These are phyloP conservation scores for Rhizophagus clarus DNA, from an alignment of 192 early-diverging fungal species.

Conservation along the genomic window DNA sequence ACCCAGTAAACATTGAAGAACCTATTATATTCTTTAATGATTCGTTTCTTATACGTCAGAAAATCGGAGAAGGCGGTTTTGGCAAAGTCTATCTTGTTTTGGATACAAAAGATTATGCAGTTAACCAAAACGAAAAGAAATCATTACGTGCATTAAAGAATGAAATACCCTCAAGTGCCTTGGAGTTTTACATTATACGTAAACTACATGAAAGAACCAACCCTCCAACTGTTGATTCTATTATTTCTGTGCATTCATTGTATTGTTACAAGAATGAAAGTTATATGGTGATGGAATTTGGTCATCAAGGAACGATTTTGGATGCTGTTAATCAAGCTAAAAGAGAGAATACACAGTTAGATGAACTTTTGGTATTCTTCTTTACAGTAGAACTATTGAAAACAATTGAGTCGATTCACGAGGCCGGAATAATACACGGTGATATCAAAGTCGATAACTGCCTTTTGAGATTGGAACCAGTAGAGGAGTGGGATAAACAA, in stretches of 20 bases:
- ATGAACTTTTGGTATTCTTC: constrained; percentile 35
- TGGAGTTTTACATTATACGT: constrained; percentile 40
- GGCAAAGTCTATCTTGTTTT: constrained; percentile 17
- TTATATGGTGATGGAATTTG: constrained; percentile 32
- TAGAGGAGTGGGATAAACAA: background rate
- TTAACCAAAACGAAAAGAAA: background rate
- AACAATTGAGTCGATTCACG: constrained; percentile 32
- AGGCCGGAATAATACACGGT: constrained; percentile 35
- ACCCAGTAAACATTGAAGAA: background rate
- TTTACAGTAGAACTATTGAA: constrained; percentile 33
- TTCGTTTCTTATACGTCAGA: constrained; percentile 1
- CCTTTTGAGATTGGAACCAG: constrained; percentile 19
- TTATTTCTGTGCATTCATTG: constrained; percentile 8
- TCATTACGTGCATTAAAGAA: constrained; percentile 31
- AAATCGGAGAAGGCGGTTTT: constrained; percentile 25
- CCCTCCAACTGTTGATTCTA: background rate
- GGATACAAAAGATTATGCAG: background rate
- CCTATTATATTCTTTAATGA: constrained; percentile 14
- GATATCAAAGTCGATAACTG: constrained; percentile 44
- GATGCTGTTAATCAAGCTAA: constrained; percentile 24
- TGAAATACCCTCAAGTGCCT: constrained; percentile 31
- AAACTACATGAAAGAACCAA: constrained; percentile 14
- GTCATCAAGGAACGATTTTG: constrained; percentile 33
- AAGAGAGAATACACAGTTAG: constrained; percentile 16
- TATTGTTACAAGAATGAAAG: constrained; percentile 33